Evolutionary conservation across 768 basidiomycete species (phyloP).

Genomic region (Hirschioporus abietinus): DNA sequence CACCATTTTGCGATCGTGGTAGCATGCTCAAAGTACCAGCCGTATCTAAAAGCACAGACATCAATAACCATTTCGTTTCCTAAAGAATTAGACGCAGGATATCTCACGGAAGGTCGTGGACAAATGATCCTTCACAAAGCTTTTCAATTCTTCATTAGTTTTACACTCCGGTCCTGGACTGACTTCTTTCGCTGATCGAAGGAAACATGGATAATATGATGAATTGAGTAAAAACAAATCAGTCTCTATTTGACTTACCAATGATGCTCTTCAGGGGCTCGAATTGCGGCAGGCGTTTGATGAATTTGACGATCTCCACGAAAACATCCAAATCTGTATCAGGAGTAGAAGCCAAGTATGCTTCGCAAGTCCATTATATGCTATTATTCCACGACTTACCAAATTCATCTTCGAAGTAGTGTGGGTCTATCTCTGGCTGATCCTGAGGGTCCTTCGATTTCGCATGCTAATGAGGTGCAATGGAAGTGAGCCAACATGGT

Average conservation of each 20-base stretch:
- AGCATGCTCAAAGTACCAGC: slow-evolving; percentile 13
- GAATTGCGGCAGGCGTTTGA: slow-evolving; percentile 18
- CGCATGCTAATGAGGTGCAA: slow-evolving; percentile 11
- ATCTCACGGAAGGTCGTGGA: slow-evolving; percentile 20
- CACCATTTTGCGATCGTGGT: slow-evolving; percentile 13
- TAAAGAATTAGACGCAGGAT: no score
- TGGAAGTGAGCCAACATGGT: background rate
- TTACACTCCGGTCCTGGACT: slow-evolving; percentile 25
- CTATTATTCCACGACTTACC: slow-evolving; percentile 14
- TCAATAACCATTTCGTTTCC: background rate
- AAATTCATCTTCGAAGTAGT: slow-evolving; percentile 27
- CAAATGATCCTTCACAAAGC: slow-evolving; percentile 20
- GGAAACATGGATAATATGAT: no score
- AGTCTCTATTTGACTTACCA: slow-evolving; percentile 10
- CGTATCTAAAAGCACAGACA: slow-evolving; percentile 5
- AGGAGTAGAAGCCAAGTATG: no score
- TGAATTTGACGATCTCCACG: slow-evolving; percentile 25
- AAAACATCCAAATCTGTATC: slow-evolving; percentile 23
- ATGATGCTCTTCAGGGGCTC: slow-evolving; percentile 23
- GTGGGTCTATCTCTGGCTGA: slow-evolving; percentile 27
- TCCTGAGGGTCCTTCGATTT: slow-evolving; percentile 23
- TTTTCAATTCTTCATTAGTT: slow-evolving; percentile 24
- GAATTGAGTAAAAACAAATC: no score
- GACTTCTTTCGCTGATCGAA: slow-evolving; percentile 19
- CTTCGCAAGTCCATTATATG: background rate